Evolutionary conservation across 495 filamentous ascomycete genomes (phyloP).

Genomic region (Sordaria brevicollis): DNA sequence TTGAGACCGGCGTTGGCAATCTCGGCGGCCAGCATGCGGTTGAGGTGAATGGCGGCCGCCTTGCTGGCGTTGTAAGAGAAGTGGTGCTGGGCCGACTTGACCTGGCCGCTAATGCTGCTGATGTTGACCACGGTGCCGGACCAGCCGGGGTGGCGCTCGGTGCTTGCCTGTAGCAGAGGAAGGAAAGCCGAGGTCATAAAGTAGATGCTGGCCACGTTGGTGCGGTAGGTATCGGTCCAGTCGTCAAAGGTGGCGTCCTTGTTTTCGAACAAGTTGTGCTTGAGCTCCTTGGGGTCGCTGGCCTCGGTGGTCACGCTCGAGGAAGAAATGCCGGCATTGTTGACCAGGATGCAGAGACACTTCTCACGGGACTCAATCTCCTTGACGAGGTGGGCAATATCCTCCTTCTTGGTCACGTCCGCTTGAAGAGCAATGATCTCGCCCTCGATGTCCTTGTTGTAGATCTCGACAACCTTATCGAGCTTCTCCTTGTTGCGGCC

Average conservation of each 20-base stretch:
- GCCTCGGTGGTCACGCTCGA: slow-evolving; percentile 48
- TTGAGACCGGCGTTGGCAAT: slow-evolving; percentile 31
- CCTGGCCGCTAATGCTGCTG: slow-evolving; percentile 43
- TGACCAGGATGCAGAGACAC: slow-evolving; percentile 65
- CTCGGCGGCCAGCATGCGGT: slow-evolving; percentile 38
- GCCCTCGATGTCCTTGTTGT: slow-evolving; percentile 27
- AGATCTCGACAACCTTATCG: slow-evolving; percentile 16
- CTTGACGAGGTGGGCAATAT: slow-evolving; percentile 51
- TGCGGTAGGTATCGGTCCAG: slow-evolving; percentile 59
- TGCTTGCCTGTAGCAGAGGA: slow-evolving; percentile 32
- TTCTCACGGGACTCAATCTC: slow-evolving; percentile 54
- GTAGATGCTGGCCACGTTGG: slow-evolving; percentile 68
- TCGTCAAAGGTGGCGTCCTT: slow-evolving; percentile 44
- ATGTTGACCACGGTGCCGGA: slow-evolving; percentile 51
- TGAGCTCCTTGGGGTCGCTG: slow-evolving; percentile 37
- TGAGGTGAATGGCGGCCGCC: slow-evolving; percentile 64
- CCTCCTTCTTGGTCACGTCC: slow-evolving; percentile 67
- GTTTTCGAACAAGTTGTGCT: slow-evolving; percentile 36
- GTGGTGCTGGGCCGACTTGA: slow-evolving; percentile 58
- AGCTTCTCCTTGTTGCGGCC: slow-evolving; percentile 48
- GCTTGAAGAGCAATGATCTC: slow-evolving; percentile 51
- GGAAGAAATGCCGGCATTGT: slow-evolving; percentile 68
- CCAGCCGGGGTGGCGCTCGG: slow-evolving; percentile 37
- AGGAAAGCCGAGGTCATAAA: slow-evolving; percentile 35
- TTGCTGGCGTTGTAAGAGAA: slow-evolving; percentile 69